Evolutionary conservation across 306 rosid genomes (phyloP).

Genomic region (Oemleria cerasiformis): DNA sequence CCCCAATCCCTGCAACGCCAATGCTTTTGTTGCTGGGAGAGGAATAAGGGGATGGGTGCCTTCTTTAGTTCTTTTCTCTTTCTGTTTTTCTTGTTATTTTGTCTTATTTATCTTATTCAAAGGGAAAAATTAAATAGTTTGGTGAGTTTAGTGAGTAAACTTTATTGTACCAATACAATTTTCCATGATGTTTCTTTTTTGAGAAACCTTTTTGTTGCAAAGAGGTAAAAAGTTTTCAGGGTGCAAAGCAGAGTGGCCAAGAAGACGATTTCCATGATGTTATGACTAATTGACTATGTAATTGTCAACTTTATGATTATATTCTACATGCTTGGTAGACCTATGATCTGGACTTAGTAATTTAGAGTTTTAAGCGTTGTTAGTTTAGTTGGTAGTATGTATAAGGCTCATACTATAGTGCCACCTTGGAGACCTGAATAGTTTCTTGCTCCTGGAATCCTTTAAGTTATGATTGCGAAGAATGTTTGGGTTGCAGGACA

Average conservation of each 20-base stretch:
- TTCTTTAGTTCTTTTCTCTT: neutral
- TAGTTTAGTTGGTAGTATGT: neutral
- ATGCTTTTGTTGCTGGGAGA: neutral
- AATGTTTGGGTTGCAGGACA: neutral
- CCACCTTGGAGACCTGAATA: constrained; percentile 4
- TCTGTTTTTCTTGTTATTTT: neutral
- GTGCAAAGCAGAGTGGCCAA: no score
- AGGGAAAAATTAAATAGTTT: neutral
- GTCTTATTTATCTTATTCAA: neutral
- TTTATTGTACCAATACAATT: neutral
- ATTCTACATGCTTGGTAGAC: neutral
- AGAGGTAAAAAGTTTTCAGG: no score
- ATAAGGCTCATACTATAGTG: neutral
- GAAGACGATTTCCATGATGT: neutral
- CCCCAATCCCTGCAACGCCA: neutral
- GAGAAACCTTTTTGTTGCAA: no score
- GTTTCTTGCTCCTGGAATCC: neutral
- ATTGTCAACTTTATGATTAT: neutral
- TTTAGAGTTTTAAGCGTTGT: neutral
- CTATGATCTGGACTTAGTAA: neutral
- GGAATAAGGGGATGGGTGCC: neutral
- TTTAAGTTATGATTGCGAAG: neutral
- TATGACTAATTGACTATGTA: neutral
- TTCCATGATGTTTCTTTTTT: neutral
- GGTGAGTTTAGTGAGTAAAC: neutral